Percentiles rank a stretch among this genome's conserved stretches.
Conservation (phyloP, 345 rosid genomes). For the Barbarea vulgaris region DNA sequence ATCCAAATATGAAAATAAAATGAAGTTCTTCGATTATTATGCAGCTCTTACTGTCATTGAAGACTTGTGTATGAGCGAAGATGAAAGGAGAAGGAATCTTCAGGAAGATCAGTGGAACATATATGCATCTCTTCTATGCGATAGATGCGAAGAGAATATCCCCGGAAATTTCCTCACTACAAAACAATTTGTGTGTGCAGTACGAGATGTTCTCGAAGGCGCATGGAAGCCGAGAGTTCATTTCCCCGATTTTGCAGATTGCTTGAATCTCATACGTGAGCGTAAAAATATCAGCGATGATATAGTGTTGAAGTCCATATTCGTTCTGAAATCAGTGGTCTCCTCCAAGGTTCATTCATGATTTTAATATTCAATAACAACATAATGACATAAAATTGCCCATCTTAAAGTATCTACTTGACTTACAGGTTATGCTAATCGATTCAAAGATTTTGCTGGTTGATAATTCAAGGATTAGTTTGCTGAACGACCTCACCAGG, state of each 20-base stretch:
- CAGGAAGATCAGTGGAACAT: slow-evolving; percentile 14
- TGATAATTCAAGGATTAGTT: slow-evolving; percentile 31
- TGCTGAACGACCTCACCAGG: slow-evolving; percentile 18
- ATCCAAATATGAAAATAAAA: slow-evolving; percentile 24
- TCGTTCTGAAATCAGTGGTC: neutral
- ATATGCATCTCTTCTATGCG: slow-evolving; percentile 34
- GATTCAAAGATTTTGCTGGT: slow-evolving; percentile 29
- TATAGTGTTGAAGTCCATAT: neutral
- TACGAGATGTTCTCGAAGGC: slow-evolving; percentile 28
- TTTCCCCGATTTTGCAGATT: neutral
- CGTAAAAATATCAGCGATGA: slow-evolving; percentile 21
- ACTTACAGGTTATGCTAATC: slow-evolving; percentile 22
- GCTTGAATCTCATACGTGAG: slow-evolving; percentile 19
- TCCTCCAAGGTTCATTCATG: slow-evolving; percentile 7
- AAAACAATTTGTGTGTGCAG: neutral
- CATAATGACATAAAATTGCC: neutral
- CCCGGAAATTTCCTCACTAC: neutral
- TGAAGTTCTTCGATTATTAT: neutral
- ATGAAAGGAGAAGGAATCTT: slow-evolving; percentile 17
- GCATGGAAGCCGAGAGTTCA: slow-evolving; percentile 3
- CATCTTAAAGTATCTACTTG: slow-evolving; percentile 12
- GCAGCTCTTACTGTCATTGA: neutral
- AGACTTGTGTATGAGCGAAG: slow-evolving; percentile 5
- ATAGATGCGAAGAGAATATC: slow-evolving; percentile 2
- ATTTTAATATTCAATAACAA: slow-evolving; percentile 8